These are phyloP conservation scores for Sambucus nigra DNA, from an alignment of 129 eudicot genomes.

Conservation along the genomic window DNA sequence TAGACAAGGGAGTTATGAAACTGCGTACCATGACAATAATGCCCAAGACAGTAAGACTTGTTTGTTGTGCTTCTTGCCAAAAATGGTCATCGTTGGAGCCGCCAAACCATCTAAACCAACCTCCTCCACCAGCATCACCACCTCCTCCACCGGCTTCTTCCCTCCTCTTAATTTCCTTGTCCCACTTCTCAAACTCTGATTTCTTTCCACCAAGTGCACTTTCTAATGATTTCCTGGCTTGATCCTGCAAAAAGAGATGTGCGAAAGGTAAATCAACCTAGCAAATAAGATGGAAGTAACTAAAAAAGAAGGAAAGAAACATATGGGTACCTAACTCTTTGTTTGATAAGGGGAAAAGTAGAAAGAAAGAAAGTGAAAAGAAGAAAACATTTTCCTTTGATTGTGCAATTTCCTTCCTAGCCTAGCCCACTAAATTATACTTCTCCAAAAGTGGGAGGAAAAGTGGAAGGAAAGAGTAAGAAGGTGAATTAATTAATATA, in stretches of 20 bases:
- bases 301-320: not conserved
- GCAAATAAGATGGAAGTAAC: too few relatives aligned
- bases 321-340: too few relatives aligned
- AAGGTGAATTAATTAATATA: too few relatives aligned
- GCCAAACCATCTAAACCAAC: conserved; percentile 70
- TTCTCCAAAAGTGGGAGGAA: too few relatives aligned
- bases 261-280: conserved; percentile 10
- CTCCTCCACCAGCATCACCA: conserved; percentile 61
- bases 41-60: conserved; percentile 54
- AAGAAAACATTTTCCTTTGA: not conserved
- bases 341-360: too few relatives aligned
- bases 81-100: conserved; percentile 70
- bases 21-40: conserved; percentile 47
- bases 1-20: not conserved
- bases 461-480: too few relatives aligned
- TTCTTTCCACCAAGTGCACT: conserved; percentile 83
- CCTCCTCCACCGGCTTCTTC: conserved; percentile 82
- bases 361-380: conserved; percentile 5
- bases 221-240: conserved; percentile 77
- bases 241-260: conserved; percentile 40
- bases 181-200: conserved; percentile 77
- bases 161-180: conserved; percentile 72
- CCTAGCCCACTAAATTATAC: too few relatives aligned
- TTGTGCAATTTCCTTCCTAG: too few relatives aligned
- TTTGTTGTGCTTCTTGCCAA: conserved; percentile 85